phyloP scores from a whole-genome alignment of 176 grass and related monocot genomes.

The Thalia dealbata region DNA sequence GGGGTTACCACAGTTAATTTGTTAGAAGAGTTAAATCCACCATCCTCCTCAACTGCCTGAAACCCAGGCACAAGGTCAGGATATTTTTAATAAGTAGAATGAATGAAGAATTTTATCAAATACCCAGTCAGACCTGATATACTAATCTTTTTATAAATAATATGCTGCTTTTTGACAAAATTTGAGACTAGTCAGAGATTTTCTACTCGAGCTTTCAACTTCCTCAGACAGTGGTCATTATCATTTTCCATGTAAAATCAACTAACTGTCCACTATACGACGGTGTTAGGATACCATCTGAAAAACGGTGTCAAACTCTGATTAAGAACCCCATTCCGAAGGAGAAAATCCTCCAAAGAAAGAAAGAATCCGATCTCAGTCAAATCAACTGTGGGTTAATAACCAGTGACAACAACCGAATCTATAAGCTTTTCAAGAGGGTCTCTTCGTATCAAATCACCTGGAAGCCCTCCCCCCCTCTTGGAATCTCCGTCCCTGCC shows the following conservation, averaged over 20 bases:
- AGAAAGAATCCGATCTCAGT: neutral
- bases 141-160: neutral
- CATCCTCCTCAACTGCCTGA: no score
- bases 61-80: neutral
- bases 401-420: neutral
- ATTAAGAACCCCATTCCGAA: neutral
- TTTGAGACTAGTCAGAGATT: no score
- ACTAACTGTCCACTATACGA: neutral
- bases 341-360: neutral
- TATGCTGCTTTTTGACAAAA: neutral
- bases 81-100: neutral
- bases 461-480: constrained; percentile 16
- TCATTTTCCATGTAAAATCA: neutral
- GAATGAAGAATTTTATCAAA: neutral
- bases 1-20: no score
- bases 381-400: neutral
- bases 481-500: neutral
- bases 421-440: constrained; percentile 2
- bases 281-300: neutral
- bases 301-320: neutral
- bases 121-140: neutral
- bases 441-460: neutral
- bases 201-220: neutral
- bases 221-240: neutral
- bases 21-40: no score